Base-by-base conservation (phyloP, 83 land plant genomes). In the Picea abies region DNA sequence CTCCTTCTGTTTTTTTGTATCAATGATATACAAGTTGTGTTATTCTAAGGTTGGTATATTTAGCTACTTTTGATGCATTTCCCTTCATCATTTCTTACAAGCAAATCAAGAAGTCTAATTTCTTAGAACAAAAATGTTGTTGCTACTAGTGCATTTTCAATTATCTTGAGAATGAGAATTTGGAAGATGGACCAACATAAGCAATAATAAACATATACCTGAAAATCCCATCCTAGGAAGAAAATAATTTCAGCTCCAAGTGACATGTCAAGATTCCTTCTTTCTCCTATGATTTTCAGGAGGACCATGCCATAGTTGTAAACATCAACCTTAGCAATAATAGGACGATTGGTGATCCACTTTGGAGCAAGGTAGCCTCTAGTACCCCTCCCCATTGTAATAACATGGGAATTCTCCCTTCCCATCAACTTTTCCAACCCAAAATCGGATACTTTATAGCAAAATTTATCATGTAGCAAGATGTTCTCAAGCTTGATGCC, bases 361-460 rank as follows among this genome's bases (percentile, higher is more conserved):
- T 95, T 96, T 6, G 98, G 98, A 37, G 98, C 96, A 44, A 92
- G 85, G 78, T 95, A 93, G 32, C 96, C 96, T 56, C 88, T 22
- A 29, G 90, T 82, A 63, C 92, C 81, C 81, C 88, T 91, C 49
- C 88, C 84, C 82, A 80, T 88, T 80, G 83, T 88, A 14, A 81
- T 67, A 15, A 87, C 82, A 68, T 91, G 90, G 71, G 70, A 85
- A 77, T 95, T 91, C 15, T 88, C 89, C 90, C 78, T 86, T 15
- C 88, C 91, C 63, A 95, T 82, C 26, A 95, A 85, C 87, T 93
- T 90, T 73, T 91, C 96, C 64, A 93, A 78, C 29, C 96, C 96
- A 79, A 84, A 95, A 79, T 95, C 98, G 0, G 98, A 87, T 23
- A 95, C 35, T 35, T 35, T 35, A 35, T 1, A 35, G 35, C 0